These are phyloP conservation scores for Leccinum arenicola DNA, from an alignment of 768 basidiomycete genomes.

Conservation along the genomic window DNA sequence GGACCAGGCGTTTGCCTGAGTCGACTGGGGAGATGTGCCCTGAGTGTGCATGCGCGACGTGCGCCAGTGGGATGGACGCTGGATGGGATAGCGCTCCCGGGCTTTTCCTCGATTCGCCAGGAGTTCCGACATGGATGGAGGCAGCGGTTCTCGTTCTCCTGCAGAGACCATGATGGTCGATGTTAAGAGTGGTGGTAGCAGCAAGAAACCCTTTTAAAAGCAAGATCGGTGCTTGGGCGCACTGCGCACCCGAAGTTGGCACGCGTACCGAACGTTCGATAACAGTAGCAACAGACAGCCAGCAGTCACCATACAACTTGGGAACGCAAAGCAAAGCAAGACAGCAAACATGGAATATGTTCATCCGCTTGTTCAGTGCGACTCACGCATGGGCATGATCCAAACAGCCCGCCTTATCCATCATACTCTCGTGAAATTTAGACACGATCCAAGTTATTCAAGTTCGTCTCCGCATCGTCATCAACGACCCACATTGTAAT, in stretches of 20 bases:
- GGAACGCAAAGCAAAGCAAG: not conserved
- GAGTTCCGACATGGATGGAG: slow-evolving; percentile 3
- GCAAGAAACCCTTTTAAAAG: too few species aligned
- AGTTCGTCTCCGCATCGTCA: not conserved
- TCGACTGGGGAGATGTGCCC: too few species aligned
- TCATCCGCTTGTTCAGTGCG: not conserved
- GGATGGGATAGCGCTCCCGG: slow-evolving; percentile 3
- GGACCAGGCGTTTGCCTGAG: not conserved
- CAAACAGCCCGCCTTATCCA: not conserved
- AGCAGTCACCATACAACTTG: too few species aligned
- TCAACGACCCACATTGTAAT: not conserved
- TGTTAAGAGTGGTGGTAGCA: too few species aligned
- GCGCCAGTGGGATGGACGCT: slow-evolving; percentile 4
- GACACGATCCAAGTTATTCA: not conserved
- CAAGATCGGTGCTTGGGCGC: too few species aligned
- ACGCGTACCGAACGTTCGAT: too few species aligned
- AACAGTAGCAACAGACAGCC: too few species aligned
- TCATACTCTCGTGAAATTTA: not conserved
- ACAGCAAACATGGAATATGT: not conserved
- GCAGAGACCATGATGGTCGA: not conserved
- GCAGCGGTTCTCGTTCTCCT: slow-evolving; percentile 4
- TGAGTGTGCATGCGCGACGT: not conserved
- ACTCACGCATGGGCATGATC: not conserved
- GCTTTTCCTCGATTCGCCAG: not conserved
- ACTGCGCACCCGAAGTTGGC: too few species aligned